These are phyloP conservation scores for Corynascus novoguineensis DNA, from an alignment of 495 filamentous ascomycete genomes.

Conservation along the genomic window DNA sequence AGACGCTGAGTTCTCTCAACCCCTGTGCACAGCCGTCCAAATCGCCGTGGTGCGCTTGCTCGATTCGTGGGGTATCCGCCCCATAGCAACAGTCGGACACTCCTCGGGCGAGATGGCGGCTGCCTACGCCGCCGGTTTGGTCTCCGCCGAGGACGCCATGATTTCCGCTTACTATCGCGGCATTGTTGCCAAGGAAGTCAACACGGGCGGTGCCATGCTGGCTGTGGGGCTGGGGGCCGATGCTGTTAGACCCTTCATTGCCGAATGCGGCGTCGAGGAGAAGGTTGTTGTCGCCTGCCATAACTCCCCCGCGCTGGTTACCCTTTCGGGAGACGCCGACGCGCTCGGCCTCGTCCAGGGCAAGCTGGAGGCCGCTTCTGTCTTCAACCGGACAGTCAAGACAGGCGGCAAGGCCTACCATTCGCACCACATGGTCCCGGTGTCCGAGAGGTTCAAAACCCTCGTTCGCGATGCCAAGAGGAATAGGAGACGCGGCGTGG, in stretches of 20 bases:
- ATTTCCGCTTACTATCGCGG: slow-evolving; percentile 33
- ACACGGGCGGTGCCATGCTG: slow-evolving; percentile 31
- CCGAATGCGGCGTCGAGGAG: slow-evolving; percentile 11
- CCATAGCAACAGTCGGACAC: slow-evolving; percentile 36
- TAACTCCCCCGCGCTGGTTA: slow-evolving; percentile 38
- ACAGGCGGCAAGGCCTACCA: slow-evolving; percentile 47
- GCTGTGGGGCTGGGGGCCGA: slow-evolving; percentile 32
- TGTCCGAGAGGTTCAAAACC: slow-evolving; percentile 31
- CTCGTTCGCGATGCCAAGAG: slow-evolving; percentile 17
- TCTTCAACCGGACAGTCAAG: slow-evolving; percentile 39
- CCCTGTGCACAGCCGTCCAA: slow-evolving; percentile 45
- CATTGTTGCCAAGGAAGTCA: slow-evolving; percentile 9
- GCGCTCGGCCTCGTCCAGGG: slow-evolving; percentile 29
- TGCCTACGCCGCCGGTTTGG: slow-evolving; percentile 33
- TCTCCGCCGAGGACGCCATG: slow-evolving; percentile 28
- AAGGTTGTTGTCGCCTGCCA: slow-evolving; percentile 35
- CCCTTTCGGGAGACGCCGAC: slow-evolving; percentile 33
- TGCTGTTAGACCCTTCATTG: slow-evolving; percentile 9
- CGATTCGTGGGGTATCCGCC: slow-evolving; percentile 38
- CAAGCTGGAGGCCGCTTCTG: slow-evolving; percentile 23
- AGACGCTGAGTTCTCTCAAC: slow-evolving; percentile 25
- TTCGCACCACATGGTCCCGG: slow-evolving; percentile 43
- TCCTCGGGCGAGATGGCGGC: slow-evolving; percentile 42
- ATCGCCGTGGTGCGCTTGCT: slow-evolving; percentile 49
- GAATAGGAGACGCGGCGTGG: too few relatives aligned